A percentile compares a stretch with the other conserved stretches of the same genome.
These are phyloP conservation scores for Didymella exigua DNA, from an alignment of 2,329 filamentous ascomycete genomes.

Conservation along the genomic window DNA sequence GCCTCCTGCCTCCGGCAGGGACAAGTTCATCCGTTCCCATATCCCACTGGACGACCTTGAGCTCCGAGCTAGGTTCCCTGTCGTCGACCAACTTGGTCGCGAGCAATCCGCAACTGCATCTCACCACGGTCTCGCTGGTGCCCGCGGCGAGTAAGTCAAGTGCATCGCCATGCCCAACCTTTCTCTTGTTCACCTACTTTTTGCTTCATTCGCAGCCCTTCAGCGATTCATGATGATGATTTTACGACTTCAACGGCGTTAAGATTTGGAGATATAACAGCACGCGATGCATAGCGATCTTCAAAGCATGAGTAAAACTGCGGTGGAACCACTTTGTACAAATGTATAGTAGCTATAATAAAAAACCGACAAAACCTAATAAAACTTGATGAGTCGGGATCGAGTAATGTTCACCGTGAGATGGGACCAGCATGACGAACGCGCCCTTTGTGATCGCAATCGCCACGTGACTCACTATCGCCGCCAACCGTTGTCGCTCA, in stretches of 20 bases:
- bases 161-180: background rate
- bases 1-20: constrained; percentile 70
- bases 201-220: background rate
- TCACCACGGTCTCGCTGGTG: constrained; percentile 45
- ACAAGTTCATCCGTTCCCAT: constrained; percentile 79
- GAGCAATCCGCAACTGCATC: constrained; percentile 40
- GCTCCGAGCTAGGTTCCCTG: constrained; percentile 73
- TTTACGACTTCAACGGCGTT: constrained; percentile 10
- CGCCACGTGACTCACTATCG: constrained; percentile 13
- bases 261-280: background rate
- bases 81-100: constrained; percentile 54
- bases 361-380: background rate
- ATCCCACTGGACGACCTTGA: constrained; percentile 82
- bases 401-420: background rate
- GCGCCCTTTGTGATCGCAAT: constrained; percentile 2
- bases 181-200: background rate
- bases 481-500: constrained; percentile 9
- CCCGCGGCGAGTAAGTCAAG: constrained; percentile 38
- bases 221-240: background rate
- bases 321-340: background rate
- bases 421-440: background rate
- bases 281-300: background rate
- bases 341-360: background rate
- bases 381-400: background rate
- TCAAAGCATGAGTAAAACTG: background rate